phyloP scores from a whole-genome alignment of 257 asterid species.

The Ilex asprella region DNA sequence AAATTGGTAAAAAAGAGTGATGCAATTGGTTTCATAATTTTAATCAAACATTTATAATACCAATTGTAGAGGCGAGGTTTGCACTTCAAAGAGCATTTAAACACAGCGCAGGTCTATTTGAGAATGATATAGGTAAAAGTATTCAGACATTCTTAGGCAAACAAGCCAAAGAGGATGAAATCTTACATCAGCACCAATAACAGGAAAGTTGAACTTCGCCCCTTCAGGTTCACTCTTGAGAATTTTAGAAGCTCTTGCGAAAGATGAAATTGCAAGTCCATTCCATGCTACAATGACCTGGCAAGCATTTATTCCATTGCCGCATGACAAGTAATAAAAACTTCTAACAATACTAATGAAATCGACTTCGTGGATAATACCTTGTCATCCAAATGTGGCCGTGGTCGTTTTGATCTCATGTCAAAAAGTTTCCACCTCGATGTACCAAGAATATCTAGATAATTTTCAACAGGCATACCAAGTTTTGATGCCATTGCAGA shows the following conservation, averaged over 20 bases:
- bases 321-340: neutral
- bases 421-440: slow-evolving; percentile 62
- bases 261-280: slow-evolving; percentile 83
- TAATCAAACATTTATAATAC: too few species aligned
- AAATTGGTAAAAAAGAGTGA: neutral
- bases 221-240: slow-evolving; percentile 65
- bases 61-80: too few species aligned
- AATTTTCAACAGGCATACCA: slow-evolving; percentile 47
- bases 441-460: slow-evolving; percentile 51
- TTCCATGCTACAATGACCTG: slow-evolving; percentile 98
- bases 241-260: slow-evolving; percentile 85
- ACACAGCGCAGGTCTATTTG: too few species aligned
- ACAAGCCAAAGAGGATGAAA: slow-evolving; percentile 3
- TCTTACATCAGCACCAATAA: slow-evolving; percentile 62
- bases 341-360: neutral
- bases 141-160: neutral
- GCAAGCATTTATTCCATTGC: neutral
- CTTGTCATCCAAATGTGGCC: slow-evolving; percentile 91
- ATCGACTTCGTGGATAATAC: slow-evolving; percentile 22
- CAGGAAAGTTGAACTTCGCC: slow-evolving; percentile 59
- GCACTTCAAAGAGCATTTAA: too few species aligned
- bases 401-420: slow-evolving; percentile 58
- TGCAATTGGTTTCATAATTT: too few species aligned
- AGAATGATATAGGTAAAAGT: too few species aligned
- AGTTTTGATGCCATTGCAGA: slow-evolving; percentile 67